Evolutionary conservation across 139 green algal species (phyloP), one percentile per base, ranked within the genome.

Genomic region (Desmodesmus armatus): DNA sequence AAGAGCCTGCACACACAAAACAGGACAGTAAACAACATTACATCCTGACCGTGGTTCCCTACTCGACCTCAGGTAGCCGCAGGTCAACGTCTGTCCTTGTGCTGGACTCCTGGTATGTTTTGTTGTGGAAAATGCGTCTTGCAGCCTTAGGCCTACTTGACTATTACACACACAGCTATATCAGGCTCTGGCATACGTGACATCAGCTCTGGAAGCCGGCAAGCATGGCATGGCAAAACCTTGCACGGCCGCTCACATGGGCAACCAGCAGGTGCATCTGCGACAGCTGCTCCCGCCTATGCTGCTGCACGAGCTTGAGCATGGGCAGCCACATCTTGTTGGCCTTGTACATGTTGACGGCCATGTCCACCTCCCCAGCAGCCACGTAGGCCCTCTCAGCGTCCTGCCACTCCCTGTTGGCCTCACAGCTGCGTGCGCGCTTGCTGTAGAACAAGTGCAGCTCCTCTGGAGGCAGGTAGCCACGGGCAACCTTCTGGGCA

Each of bases 341-440:
- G 80, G 91, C 91, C 89, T 97, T 96, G 90, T 96, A 97, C 94
- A 97, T 96, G 65, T 87, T 84, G 55, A 97, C 95, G 65, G 94
- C 94, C 80, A 90, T 79, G 85, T 97, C 94, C 39, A 90, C 78
- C 79, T 95, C 91, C 39, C 94, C 90, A 43, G 87, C 85, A 40
- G 87, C 85, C 76, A 96, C 35, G 85, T 95, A 97, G 39, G 92
- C 91, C 70, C 90, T 90, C 90, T 97, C 94, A 6, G 94, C 94
- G 51, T 97, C 94, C 75, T 90, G 90, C 80, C 89, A 93, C 78
- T 92, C 88, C 69, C 82, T 70, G 15, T 35, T 58, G 2, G 78
- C 83, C 89, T 97, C 94, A 65, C 95, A 91, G 86, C 95, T 92
- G 2, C 87, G 67, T 21, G 90, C 94, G 33, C 78, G 58, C 35